Evolutionary conservation across 2,329 filamentous ascomycete genomes (phyloP).

Genomic region (Fragosphaeria purpurea): DNA sequence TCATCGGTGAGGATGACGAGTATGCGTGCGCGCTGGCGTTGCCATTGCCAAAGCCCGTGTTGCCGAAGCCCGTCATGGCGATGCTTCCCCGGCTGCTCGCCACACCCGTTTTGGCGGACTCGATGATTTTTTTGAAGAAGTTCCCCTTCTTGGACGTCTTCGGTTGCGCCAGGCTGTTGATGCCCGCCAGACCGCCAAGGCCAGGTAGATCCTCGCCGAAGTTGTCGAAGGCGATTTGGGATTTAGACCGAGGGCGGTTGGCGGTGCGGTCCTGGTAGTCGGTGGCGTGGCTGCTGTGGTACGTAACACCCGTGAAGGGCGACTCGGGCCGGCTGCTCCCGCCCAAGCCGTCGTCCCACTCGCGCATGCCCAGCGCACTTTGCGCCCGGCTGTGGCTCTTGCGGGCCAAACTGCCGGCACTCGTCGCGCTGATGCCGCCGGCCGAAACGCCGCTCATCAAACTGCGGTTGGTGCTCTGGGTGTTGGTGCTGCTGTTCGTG

Average conservation of each 20-base stretch:
- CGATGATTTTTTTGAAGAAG: slow-evolving; percentile 87
- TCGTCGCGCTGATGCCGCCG: slow-evolving; percentile 84
- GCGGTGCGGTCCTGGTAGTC: slow-evolving; percentile 28
- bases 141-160: slow-evolving; percentile 68
- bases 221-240: slow-evolving; percentile 50
- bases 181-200: slow-evolving; percentile 42
- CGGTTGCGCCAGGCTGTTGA: slow-evolving; percentile 70
- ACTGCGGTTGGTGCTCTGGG: slow-evolving; percentile 69
- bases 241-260: slow-evolving; percentile 38
- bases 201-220: slow-evolving; percentile 36
- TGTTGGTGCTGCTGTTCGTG: slow-evolving; percentile 58
- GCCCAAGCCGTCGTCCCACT: slow-evolving; percentile 34
- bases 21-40: slow-evolving; percentile 10
- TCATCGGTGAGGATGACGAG: slow-evolving; percentile 30
- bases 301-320: slow-evolving; percentile 70
- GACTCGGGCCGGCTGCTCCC: slow-evolving; percentile 39
- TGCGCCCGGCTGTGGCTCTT: slow-evolving; percentile 51
- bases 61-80: slow-evolving; percentile 42
- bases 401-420: slow-evolving; percentile 83
- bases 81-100: slow-evolving; percentile 83
- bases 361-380: slow-evolving; percentile 54
- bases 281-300: slow-evolving; percentile 79
- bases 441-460: slow-evolving; percentile 92
- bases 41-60: slow-evolving; percentile 17
- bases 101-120: slow-evolving; percentile 87